These are phyloP conservation scores for Blyttiomyces sp. DNA, from an alignment of 371 early-diverging fungal species.

Conservation along the genomic window DNA sequence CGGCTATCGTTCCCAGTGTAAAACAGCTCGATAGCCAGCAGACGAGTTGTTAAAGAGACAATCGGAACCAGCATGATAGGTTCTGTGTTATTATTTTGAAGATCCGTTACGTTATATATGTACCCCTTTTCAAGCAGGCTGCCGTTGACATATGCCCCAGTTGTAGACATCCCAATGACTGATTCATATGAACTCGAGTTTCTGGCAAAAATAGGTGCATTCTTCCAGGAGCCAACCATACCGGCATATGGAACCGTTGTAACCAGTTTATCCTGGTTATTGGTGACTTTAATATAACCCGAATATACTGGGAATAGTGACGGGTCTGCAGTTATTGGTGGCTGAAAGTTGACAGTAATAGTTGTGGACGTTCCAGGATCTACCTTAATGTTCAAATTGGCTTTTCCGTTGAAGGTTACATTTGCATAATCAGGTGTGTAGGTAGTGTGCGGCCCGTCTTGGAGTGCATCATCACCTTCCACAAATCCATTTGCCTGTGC, in stretches of 20 bases:
- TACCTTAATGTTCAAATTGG: background rate
- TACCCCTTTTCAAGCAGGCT: no score
- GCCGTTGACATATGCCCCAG: no score
- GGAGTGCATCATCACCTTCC: constrained; percentile 17
- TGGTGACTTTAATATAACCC: constrained; percentile 18
- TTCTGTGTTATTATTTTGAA: no score
- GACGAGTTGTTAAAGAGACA: no score
- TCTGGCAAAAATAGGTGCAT: background rate
- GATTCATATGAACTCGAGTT: no score
- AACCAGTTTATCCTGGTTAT: background rate
- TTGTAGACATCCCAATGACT: no score
- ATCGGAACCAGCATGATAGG: no score
- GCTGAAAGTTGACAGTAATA: constrained; percentile 10
- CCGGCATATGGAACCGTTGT: constrained; percentile 26
- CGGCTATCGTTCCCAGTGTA: no score
- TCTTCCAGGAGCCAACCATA: constrained; percentile 9
- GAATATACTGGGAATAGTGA: constrained; percentile 20
- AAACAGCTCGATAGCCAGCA: no score
- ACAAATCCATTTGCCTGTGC: constrained; percentile 4
- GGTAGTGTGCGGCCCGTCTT: background rate
- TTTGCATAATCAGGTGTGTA: constrained; percentile 16
- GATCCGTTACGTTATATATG: no score
- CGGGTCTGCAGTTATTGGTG: constrained; percentile 8
- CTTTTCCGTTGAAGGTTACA: constrained; percentile 10
- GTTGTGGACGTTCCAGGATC: background rate